Evolutionary conservation across 345 rosid genomes (phyloP), one percentile per base, ranked within the genome.

Genomic region (Corymbia maculata): DNA sequence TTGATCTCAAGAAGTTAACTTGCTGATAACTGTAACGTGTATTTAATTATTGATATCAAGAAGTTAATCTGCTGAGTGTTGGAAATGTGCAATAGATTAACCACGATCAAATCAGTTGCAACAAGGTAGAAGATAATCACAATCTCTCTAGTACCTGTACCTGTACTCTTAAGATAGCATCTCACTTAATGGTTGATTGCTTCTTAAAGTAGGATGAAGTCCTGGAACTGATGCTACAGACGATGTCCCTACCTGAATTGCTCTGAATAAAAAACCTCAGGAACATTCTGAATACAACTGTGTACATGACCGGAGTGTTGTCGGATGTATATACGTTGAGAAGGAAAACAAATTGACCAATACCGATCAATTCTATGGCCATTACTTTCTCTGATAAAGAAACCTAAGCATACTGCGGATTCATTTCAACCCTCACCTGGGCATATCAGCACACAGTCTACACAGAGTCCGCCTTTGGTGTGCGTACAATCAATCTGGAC

Each of bases 401-500:
- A 30, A 50, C 59, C 47, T 68, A n/a, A 13, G 42, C 32, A 28
- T 30, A 8, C 44, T 13, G 9, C 24, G 44, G 51, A 52, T 51
- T 42, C 30, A 45, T 28, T 42, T 22, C 36, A 79, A n/a, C 49
- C 51, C 30, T 44, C 12, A 26, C 75, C 42, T 24, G 92, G 92
- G 51, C 87, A 90, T 86, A 93, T 64, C 2, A 90, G 49, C 50
- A 89, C 93, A 9, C 88, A 87, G 70, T 93, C 94, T 16, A 93
- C 80, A 47, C 91, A 91, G 28, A 90, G 86, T 10, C 93, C 93
- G 2, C 93, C 93, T 89, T 91, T 91, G 10, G 91, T 88, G 61
- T 93, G 94, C 8, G 93, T 91, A 32, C 93, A 91, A 79, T 93
- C 94, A 30, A 90, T 93, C 89, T 93, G 94, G n/a, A 86, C 88